A percentile compares a stretch with the other conserved stretches of the same genome.
Evolutionary conservation across 2,329 filamentous ascomycete genomes (phyloP).

Genomic region (Cadophora sp.): DNA sequence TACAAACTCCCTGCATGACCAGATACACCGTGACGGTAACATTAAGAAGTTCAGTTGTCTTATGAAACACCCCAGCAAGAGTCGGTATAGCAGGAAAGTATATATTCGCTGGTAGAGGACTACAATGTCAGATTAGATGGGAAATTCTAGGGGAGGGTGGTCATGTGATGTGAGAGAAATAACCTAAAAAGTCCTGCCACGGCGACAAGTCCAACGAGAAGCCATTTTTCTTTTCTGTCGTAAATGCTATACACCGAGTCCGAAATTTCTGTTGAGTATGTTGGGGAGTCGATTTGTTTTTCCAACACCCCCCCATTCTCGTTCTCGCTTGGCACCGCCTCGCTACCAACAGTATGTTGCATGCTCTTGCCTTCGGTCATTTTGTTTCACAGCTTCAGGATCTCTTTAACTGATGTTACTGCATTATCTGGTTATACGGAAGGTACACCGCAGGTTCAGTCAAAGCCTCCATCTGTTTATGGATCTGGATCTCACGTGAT

Average conservation of each 20-base stretch:
- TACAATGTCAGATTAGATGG: neutral
- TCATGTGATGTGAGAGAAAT: constrained; percentile 2
- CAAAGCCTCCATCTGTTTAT: neutral
- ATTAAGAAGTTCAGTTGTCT: neutral
- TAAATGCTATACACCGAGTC: neutral
- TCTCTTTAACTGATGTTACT: neutral
- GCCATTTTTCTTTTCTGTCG: neutral
- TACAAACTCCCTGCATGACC: constrained; percentile 12
- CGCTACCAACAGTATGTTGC: neutral
- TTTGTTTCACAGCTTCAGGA: too few species aligned
- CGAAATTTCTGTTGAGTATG: neutral
- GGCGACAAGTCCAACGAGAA: neutral
- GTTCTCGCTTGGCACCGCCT: constrained; percentile 5
- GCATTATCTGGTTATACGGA: too few species aligned
- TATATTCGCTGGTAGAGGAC: neutral
- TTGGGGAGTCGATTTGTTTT: neutral
- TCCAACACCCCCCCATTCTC: neutral
- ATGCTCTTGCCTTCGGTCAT: neutral
- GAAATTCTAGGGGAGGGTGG: neutral
- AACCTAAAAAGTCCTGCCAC: constrained; percentile 8
- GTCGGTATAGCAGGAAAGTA: constrained; percentile 2
- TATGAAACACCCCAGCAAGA: neutral
- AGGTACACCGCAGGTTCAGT: neutral
- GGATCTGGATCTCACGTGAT: neutral
- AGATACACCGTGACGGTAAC: constrained; percentile 5